phyloP scores from a whole-genome alignment of 2,329 filamentous ascomycete species.

The Cadophora sp. region DNA sequence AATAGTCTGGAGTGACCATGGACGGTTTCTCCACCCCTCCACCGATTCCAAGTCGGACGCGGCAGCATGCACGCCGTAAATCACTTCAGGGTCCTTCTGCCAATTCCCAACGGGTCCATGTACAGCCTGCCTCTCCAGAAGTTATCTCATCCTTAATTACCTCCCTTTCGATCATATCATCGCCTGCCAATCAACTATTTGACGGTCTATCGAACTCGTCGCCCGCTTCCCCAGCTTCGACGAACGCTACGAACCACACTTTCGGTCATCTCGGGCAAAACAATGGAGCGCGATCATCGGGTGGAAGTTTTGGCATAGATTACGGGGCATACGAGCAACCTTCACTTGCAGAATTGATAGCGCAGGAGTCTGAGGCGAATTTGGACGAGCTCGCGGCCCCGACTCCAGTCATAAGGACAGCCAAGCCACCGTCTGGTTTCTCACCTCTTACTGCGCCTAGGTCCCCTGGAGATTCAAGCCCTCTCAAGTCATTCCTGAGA shows the following conservation, averaged over 20 bases:
- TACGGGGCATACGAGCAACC: slow-evolving; percentile 70
- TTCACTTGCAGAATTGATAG: slow-evolving; percentile 55
- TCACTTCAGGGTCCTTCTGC: slow-evolving; percentile 41
- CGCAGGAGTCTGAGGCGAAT: slow-evolving; percentile 49
- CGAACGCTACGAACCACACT: slow-evolving; percentile 36
- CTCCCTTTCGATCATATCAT: slow-evolving; percentile 71
- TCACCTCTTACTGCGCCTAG: slow-evolving; percentile 73
- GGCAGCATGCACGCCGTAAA: slow-evolving; percentile 41
- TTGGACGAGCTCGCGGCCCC: slow-evolving; percentile 66
- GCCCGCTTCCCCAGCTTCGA: slow-evolving; percentile 50
- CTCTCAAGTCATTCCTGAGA: slow-evolving; percentile 66
- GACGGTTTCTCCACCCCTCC: slow-evolving; percentile 38
- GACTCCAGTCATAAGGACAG: slow-evolving; percentile 79
- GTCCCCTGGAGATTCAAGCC: slow-evolving; percentile 52
- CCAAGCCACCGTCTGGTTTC: slow-evolving; percentile 79
- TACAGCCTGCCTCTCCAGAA: slow-evolving; percentile 58
- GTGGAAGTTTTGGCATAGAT: slow-evolving; percentile 70
- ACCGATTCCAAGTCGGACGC: slow-evolving; percentile 37
- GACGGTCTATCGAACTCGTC: slow-evolving; percentile 54
- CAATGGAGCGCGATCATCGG: slow-evolving; percentile 36
- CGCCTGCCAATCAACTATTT: slow-evolving; percentile 73
- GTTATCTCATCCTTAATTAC: slow-evolving; percentile 75
- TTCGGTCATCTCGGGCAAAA: slow-evolving; percentile 32
- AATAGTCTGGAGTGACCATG: slow-evolving; percentile 34
- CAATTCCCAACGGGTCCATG: slow-evolving; percentile 40